Base-by-base conservation (phyloP, 805 yeast species). In the Ogataea kodamae region DNA sequence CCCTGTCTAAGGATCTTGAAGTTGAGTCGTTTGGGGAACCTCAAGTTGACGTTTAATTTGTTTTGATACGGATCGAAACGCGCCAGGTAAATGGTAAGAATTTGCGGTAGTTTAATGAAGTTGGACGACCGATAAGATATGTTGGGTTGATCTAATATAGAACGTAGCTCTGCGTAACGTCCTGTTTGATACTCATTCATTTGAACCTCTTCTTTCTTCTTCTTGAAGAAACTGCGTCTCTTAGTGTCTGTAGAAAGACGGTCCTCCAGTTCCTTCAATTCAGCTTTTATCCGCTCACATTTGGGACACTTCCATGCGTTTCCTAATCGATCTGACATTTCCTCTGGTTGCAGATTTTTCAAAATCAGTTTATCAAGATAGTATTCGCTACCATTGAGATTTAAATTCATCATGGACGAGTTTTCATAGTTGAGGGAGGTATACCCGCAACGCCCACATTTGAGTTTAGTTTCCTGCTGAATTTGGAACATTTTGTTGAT, bases 251-350 rank as follows among this genome's bases (percentile, higher is more conserved):
- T 33, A 9, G 21, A 25, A 8, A 30, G 21, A 43, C 16, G 16
- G 2, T 29, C 37, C 28, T 30, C 55, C 44, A 35, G 30, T 25
- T 30, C 33, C 45, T 24, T 39, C 45, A 20, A 31, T 37, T 37
- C 47, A 38, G 41, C 54, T 46, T 37, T 18, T 28, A 44, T 26
- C 39, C 70, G 60, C 33, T 56, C 59, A 61, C 94, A 83, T 35
- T 76, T 73, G 6, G 92, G 89, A 62, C 94, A 83, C 43, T 79
- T 74, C 94, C 94, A 83, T 1, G 92, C 85, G 58, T 83, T 82
- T 5, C 79, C 89, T 16, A 86, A 39, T 19, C 51, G 81, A 6
- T 68, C 66, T n/a, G 67, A 63, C 32, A 83, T 57, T 3, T 77
- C 65, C 54, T 83, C 94, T 39, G 76, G 78, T 33, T 68, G 64